Evolutionary conservation across 2,329 filamentous ascomycete species (phyloP).

Genomic region (Neopestalotiopsis rosae): DNA sequence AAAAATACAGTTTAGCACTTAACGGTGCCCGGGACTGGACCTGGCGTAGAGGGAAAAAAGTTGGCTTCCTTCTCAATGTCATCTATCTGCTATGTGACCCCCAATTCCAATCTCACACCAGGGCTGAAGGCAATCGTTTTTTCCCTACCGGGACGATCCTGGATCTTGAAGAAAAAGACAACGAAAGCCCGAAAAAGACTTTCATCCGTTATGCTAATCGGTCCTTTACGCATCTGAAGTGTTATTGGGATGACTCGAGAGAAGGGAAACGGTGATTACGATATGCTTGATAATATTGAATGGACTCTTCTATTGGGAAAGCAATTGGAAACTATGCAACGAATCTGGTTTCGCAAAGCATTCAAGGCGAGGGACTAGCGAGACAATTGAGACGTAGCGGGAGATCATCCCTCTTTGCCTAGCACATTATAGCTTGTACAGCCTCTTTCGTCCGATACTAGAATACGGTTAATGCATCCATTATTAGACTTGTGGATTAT

Average conservation of each 20-base stretch:
- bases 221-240: not conserved
- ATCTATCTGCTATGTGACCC: not conserved
- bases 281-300: not conserved
- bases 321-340: not conserved
- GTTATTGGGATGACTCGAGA: not conserved
- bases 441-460: too few species aligned
- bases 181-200: too few species aligned
- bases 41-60: not conserved
- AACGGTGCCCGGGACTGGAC: not conserved
- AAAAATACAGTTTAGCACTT: constrained; percentile 1
- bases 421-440: too few species aligned
- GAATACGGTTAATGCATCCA: too few species aligned
- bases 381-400: not conserved
- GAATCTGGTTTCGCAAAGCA: not conserved
- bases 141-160: too few species aligned
- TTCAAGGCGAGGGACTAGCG: not conserved
- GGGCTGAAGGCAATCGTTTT: too few species aligned
- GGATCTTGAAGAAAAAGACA: too few species aligned
- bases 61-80: not conserved
- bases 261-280: not conserved
- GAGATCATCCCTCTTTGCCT: too few species aligned
- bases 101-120: too few species aligned
- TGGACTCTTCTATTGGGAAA: not conserved
- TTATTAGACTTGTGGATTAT: too few species aligned
- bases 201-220: too few species aligned